Evolutionary conservation across 1,284 basidiomycete species (phyloP).

Genomic region (Phylloboletellus chloephorus): DNA sequence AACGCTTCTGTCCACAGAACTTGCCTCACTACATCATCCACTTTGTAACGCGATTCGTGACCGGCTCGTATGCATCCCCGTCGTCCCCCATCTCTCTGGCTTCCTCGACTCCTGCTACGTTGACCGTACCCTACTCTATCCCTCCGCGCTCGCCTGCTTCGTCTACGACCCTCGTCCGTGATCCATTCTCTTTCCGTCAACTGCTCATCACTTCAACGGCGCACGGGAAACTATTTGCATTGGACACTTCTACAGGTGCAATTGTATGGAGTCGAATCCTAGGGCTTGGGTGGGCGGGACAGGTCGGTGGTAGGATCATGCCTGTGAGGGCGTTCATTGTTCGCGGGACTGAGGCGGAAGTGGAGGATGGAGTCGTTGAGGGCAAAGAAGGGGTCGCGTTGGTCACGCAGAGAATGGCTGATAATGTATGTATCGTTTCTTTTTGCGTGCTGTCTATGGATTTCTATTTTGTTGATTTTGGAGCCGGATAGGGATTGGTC

Average conservation of each 20-base stretch:
- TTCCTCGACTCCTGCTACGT: conserved; percentile 9
- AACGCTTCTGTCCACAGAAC: conserved; percentile 40
- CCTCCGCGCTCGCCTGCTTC: conserved; percentile 28
- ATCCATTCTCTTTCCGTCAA: conserved; percentile 87
- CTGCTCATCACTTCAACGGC: conserved; percentile 71
- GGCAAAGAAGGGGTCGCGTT: conserved; percentile 47
- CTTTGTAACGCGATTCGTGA: conserved; percentile 70
- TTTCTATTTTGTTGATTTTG: conserved; percentile 11
- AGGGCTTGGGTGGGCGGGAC: conserved; percentile 57
- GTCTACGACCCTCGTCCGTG: conserved; percentile 47
- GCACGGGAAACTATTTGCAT: conserved; percentile 74
- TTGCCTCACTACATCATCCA: conserved; percentile 66
- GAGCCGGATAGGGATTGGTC: conserved; percentile 34
- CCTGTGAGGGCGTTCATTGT: conserved; percentile 47
- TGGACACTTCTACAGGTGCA: conserved; percentile 75
- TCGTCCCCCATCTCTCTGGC: conserved; percentile 33
- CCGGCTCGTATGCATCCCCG: conserved; percentile 53
- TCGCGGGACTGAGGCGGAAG: conserved; percentile 9
- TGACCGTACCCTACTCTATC: conserved; percentile 33
- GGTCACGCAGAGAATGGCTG: conserved; percentile 53
- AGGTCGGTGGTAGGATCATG: conserved; percentile 48
- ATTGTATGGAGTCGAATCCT: conserved; percentile 74
- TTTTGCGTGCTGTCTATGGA: background rate
- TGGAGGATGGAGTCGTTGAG: conserved; percentile 3
- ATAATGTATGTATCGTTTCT: conserved; percentile 46